phyloP scores from a whole-genome alignment of 139 green algal genomes.

The Pedinophyceae sp. region DNA sequence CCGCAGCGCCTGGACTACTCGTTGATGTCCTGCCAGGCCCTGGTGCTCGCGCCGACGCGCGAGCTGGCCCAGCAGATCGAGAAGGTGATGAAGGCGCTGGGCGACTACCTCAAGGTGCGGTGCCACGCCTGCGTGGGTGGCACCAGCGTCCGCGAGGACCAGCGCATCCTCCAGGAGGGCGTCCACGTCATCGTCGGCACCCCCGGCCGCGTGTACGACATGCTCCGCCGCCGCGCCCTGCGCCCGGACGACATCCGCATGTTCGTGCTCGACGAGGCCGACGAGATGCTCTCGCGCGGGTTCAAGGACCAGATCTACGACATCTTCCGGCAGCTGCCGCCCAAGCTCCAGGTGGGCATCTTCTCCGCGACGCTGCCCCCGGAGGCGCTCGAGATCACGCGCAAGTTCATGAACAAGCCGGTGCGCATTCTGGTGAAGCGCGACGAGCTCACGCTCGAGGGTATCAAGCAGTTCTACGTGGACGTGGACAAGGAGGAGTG shows the following conservation, averaged over 20 bases:
- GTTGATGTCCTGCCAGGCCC: conserved; percentile 83
- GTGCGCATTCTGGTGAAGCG: conserved; percentile 99
- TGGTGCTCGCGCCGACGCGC: conserved; percentile 94
- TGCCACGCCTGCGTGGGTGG: conserved; percentile 98
- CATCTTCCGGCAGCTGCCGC: conserved; percentile 96
- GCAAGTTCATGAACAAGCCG: conserved; percentile 99
- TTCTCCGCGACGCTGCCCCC: conserved; percentile 97
- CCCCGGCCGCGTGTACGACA: conserved; percentile 95
- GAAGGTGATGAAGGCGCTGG: conserved; percentile 96
- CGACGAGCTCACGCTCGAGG: conserved; percentile 98
- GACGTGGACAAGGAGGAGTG: conserved; percentile 87
- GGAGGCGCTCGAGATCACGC: conserved; percentile 96
- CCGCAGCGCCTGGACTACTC: conserved; percentile 96
- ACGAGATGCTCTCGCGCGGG: conserved; percentile 96
- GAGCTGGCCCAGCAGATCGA: conserved; percentile 99
- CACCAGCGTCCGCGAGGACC: conserved; percentile 92
- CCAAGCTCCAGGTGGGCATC: conserved; percentile 95
- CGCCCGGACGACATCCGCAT: conserved; percentile 76
- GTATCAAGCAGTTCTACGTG: conserved; percentile 98
- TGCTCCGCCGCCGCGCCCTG: conserved; percentile 89
- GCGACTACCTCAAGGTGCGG: conserved; percentile 81
- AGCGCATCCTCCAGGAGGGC: conserved; percentile 71
- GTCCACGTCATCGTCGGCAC: conserved; percentile 95
- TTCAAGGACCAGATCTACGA: conserved; percentile 99
- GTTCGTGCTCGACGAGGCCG: conserved; percentile 96